A percentile compares a stretch with the other conserved stretches of the same genome.
Conservation (phyloP, 495 filamentous ascomycete species). For the Neurospora hispaniola region DNA sequence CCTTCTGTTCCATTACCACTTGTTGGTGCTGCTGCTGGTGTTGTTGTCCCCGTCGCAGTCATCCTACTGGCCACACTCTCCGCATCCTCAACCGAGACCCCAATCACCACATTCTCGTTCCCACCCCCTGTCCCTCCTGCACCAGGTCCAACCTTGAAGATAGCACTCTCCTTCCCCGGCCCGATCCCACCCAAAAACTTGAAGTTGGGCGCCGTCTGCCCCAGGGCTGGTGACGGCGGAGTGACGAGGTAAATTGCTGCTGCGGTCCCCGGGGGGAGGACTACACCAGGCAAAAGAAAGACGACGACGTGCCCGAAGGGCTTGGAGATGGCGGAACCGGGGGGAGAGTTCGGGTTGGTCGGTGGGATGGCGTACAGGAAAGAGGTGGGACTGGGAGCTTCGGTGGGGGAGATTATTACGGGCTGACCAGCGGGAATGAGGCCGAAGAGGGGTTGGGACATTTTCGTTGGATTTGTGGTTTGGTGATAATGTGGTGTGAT, state of each 20-base stretch:
- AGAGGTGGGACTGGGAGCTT: conserved; percentile 24
- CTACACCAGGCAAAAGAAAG: conserved; percentile 74
- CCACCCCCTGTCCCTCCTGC: conserved; percentile 4
- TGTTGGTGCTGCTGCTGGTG: conserved; percentile 13
- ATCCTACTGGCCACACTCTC: conserved; percentile 58
- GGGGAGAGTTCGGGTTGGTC: conserved; percentile 1
- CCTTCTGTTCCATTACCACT: conserved; percentile 7
- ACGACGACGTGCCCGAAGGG: conserved; percentile 72
- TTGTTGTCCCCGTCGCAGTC: conserved; percentile 40
- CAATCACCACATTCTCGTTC: conserved; percentile 50
- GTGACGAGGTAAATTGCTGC: conserved; percentile 79
- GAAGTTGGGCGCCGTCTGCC: conserved; percentile 41
- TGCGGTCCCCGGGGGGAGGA: conserved; percentile 63
- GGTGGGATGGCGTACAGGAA: conserved; percentile 38
- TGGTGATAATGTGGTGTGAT: background rate
- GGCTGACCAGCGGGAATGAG: conserved; percentile 42
- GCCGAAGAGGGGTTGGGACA: conserved; percentile 33
- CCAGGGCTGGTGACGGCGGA: conserved; percentile 13
- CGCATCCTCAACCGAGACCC: conserved; percentile 72
- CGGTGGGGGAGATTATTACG: conserved; percentile 32
- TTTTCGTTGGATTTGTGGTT: conserved; percentile 3
- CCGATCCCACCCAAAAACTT: conserved; percentile 80
- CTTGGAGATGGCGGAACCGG: conserved; percentile 4
- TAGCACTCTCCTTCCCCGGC: conserved; percentile 76
- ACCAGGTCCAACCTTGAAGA: conserved; percentile 54